Percentiles rank a stretch among this genome's conserved stretches.
phyloP scores from a whole-genome alignment of 2,329 filamentous ascomycete species.

The Paraphaeosphaeria sporulosa region DNA sequence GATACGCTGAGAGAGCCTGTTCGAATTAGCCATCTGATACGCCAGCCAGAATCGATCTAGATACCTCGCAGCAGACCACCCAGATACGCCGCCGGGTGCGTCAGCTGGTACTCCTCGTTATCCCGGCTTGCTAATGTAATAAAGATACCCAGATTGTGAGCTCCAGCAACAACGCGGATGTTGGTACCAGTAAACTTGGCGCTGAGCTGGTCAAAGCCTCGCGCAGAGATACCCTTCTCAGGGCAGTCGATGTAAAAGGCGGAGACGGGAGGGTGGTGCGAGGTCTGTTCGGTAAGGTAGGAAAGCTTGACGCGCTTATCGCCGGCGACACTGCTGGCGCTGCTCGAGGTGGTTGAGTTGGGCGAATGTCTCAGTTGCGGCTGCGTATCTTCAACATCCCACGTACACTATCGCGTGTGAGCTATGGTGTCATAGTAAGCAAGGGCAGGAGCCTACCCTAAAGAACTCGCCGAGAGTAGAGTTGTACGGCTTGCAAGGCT shows the following conservation, averaged over 20 bases:
- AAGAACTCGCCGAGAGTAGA: constrained; percentile 98
- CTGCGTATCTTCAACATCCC: constrained; percentile 85
- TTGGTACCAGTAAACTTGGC: constrained; percentile 98
- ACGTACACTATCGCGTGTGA: constrained; percentile 75
- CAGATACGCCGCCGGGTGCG: constrained; percentile 90
- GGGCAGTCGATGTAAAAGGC: constrained; percentile 94
- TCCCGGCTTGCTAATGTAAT: constrained; percentile 81
- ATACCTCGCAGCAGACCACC: constrained; percentile 80
- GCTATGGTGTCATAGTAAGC: constrained; percentile 13
- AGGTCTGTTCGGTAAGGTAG: constrained; percentile 97
- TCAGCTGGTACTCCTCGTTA: constrained; percentile 93
- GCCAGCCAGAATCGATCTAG: not conserved
- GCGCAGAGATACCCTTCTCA: constrained; percentile 84
- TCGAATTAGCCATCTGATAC: constrained; percentile 18
- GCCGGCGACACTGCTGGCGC: constrained; percentile 45
- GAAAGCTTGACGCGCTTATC: constrained; percentile 76
- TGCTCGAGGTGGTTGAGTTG: constrained; percentile 51
- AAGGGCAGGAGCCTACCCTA: constrained; percentile 67
- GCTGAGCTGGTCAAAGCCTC: constrained; percentile 93
- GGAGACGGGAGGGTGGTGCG: constrained; percentile 95
- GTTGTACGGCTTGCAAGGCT: constrained; percentile 99
- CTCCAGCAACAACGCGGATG: constrained; percentile 87
- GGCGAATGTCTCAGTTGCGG: constrained; percentile 62
- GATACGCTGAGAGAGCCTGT: constrained; percentile 80
- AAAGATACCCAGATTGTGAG: constrained; percentile 96